These are phyloP conservation scores for Podochytrium sp. DNA, from an alignment of 192 early-diverging fungal genomes.

Conservation along the genomic window DNA sequence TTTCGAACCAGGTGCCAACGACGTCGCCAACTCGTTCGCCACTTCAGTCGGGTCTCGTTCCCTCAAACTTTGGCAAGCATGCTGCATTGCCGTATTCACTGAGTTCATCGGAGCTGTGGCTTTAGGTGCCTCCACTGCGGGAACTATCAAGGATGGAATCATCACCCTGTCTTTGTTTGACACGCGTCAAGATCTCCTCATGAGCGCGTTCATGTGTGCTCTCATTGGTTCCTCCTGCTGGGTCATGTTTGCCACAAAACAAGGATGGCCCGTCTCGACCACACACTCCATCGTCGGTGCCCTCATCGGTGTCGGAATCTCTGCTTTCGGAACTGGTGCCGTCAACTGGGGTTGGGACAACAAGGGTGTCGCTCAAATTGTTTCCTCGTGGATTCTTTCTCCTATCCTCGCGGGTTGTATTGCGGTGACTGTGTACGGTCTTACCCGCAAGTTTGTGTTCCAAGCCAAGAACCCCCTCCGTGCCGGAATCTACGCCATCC, in stretches of 20 bases:
- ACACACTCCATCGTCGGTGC: slow-evolving; percentile 86
- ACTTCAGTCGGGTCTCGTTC: slow-evolving; percentile 84
- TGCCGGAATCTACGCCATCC: slow-evolving; percentile 69
- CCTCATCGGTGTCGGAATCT: slow-evolving; percentile 73
- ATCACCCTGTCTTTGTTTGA: slow-evolving; percentile 61
- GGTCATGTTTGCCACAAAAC: slow-evolving; percentile 71
- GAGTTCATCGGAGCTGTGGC: slow-evolving; percentile 81
- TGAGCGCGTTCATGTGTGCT: slow-evolving; percentile 85
- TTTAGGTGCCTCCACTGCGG: slow-evolving; percentile 70
- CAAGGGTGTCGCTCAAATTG: slow-evolving; percentile 49
- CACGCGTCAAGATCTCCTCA: slow-evolving; percentile 71
- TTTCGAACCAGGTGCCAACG: slow-evolving; percentile 65
- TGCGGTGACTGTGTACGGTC: slow-evolving; percentile 66
- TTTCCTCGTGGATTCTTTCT: slow-evolving; percentile 79
- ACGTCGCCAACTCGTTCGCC: slow-evolving; percentile 88
- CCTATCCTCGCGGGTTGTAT: slow-evolving; percentile 69
- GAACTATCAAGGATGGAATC: slow-evolving; percentile 82
- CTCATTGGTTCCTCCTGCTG: slow-evolving; percentile 74
- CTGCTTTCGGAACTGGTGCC: slow-evolving; percentile 65
- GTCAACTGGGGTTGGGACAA: slow-evolving; percentile 64
- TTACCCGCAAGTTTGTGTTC: slow-evolving; percentile 67
- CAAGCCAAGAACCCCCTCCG: slow-evolving; percentile 65
- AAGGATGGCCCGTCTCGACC: slow-evolving; percentile 75
- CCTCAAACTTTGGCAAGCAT: slow-evolving; percentile 73
- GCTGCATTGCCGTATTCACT: slow-evolving; percentile 79